phyloP scores from a whole-genome alignment of 1,284 basidiomycete genomes.

The Ustilago tritici region DNA sequence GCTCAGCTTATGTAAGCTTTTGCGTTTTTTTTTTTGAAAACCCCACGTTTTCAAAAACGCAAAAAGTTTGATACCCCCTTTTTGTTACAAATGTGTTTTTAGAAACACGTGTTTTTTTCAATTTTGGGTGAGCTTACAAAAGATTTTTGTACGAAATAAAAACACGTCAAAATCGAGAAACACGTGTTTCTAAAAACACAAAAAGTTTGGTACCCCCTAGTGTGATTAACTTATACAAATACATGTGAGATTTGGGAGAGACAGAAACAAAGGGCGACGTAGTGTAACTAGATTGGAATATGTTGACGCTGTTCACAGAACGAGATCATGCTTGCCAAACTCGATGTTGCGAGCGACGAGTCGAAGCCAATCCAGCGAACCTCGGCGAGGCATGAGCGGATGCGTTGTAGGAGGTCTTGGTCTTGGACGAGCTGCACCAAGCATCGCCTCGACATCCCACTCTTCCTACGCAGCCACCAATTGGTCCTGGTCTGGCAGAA shows the following conservation, averaged over 20 bases:
- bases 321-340: constrained; percentile 30
- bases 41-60: too few relatives aligned
- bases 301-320: constrained; percentile 14
- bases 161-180: too few relatives aligned
- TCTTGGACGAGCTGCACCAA: constrained; percentile 28
- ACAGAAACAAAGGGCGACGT: background rate
- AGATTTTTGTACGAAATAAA: too few relatives aligned
- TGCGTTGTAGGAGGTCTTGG: constrained; percentile 27
- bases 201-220: too few relatives aligned
- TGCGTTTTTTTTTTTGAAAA: too few relatives aligned
- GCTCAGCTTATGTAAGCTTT: too few relatives aligned
- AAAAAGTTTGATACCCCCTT: too few relatives aligned
- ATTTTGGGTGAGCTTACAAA: too few relatives aligned
- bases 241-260: constrained; percentile 6
- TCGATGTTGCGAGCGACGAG: constrained; percentile 40
- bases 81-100: too few relatives aligned
- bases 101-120: too few relatives aligned
- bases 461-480: constrained; percentile 32
- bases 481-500: constrained; percentile 13
- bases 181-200: too few relatives aligned
- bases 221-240: constrained; percentile 9
- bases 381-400: constrained; percentile 28
- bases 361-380: constrained; percentile 40
- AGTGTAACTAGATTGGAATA: background rate
- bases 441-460: constrained; percentile 44